Evolutionary conservation across 805 yeast species (phyloP).

Genomic region (Candida multigemmis): DNA sequence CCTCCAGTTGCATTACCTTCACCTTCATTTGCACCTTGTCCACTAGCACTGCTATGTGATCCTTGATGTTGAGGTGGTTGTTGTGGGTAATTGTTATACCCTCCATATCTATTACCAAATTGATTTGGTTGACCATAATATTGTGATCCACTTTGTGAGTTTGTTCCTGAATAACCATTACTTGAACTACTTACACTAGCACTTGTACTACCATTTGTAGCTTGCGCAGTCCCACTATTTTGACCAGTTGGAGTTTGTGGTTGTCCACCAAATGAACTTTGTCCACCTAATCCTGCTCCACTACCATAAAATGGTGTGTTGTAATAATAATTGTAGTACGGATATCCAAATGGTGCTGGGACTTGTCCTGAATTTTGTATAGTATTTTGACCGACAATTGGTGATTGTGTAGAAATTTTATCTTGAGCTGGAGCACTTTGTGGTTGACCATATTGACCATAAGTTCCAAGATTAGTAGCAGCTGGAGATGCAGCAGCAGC

Average conservation of each 20-base stretch:
- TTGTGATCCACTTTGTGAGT: conserved; percentile 9
- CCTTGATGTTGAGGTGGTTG: conserved; percentile 4
- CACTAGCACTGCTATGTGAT: too few species aligned
- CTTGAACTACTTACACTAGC: conserved; percentile 5
- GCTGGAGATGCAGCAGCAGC: conserved; percentile 8
- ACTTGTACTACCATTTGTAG: too few species aligned
- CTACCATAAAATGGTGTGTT: conserved; percentile 31
- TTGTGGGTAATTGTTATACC: conserved; percentile 14
- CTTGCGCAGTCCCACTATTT: too few species aligned
- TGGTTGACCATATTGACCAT: conserved; percentile 13
- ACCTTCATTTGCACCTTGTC: conserved; percentile 1
- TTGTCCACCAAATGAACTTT: conserved; percentile 1
- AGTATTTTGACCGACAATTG: conserved; percentile 7
- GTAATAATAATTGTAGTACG: conserved; percentile 31
- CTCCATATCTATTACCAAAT: conserved; percentile 14
- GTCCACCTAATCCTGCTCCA: conserved; percentile 6
- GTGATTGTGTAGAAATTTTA: conserved; percentile 12
- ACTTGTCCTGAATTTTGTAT: conserved; percentile 12
- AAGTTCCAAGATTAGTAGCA: conserved; percentile 5
- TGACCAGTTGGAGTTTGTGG: conserved; percentile 2
- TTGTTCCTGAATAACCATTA: conserved; percentile 1
- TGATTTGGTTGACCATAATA: conserved; percentile 18
- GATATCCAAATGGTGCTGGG: conserved; percentile 33
- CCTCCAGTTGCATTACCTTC: conserved; percentile 9
- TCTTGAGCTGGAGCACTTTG: conserved; percentile 8